A percentile compares a stretch with the other conserved stretches of the same genome.
phyloP scores from a whole-genome alignment of 805 yeast species.

The Cyberlindnera mycetangii region DNA sequence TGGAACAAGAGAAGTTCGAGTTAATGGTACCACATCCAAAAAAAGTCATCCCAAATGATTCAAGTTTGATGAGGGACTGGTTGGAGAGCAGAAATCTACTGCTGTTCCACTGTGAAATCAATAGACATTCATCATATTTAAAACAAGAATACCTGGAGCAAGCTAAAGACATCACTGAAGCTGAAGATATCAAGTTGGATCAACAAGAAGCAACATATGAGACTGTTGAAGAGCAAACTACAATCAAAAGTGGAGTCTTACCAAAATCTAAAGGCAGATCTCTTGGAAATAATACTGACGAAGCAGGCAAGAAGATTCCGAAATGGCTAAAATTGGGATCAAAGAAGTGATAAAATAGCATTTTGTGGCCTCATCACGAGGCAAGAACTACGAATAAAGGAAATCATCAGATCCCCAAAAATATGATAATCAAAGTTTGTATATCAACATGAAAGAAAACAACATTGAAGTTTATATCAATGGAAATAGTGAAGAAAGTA shows the following conservation, averaged over 20 bases:
- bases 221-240: slow-evolving; percentile 8
- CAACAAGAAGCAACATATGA: slow-evolving; percentile 8
- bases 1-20: slow-evolving; percentile 31
- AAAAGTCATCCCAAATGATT: slow-evolving; percentile 30
- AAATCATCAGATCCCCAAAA: too few relatives aligned
- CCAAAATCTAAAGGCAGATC: slow-evolving; percentile 12
- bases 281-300: background rate
- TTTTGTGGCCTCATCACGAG: too few relatives aligned
- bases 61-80: slow-evolving; percentile 32
- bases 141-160: slow-evolving; percentile 27
- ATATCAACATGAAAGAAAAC: background rate
- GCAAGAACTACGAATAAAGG: too few relatives aligned
- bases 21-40: slow-evolving; percentile 49
- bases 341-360: background rate
- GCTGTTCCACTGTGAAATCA: slow-evolving; percentile 28
- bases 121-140: slow-evolving; percentile 27
- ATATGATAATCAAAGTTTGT: too few relatives aligned
- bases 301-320: slow-evolving; percentile 30
- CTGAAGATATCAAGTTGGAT: slow-evolving; percentile 26
- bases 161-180: slow-evolving; percentile 34
- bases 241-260: slow-evolving; percentile 20
- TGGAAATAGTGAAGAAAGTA: background rate
- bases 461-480: background rate
- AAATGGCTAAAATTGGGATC: slow-evolving; percentile 39
- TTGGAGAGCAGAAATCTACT: slow-evolving; percentile 48